Base-by-base conservation (phyloP, 2,329 filamentous ascomycete species). In the Apiospora arundinis region DNA sequence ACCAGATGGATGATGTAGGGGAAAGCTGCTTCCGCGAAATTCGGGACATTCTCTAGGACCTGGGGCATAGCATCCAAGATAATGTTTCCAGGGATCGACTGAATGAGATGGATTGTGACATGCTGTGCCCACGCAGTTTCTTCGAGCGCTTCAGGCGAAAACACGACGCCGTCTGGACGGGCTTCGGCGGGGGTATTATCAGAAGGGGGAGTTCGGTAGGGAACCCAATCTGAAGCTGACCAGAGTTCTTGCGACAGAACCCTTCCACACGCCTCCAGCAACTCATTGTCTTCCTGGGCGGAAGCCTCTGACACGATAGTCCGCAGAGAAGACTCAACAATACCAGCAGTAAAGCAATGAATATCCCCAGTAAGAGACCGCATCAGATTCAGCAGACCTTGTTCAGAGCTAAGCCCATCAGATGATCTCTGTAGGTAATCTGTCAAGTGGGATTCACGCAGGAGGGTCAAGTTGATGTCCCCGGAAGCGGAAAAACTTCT, bases 1-100 rank as follows among this genome's bases (percentile, higher is more conserved):
- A 95, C 90, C 56, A 97, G 85, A 81, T 99, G 97, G 3, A 97
- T 84, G 69, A 98, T 88, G 74, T 93, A 97, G 0, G 95, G 95
- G 68, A 98, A 92, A 0, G 94, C 85, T 56, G 91, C 88, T 72
- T 91, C 88, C 0, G 95, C 92, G 77, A 98, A 91, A 0, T 89
- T 88, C 52, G 89, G 86, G 37, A 95, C 89, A 16, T 87, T 86
- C 16, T 84, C 81, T 5, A 98, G 83, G 49, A 96, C 87, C 6
- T 89, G 88, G 1, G 88, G 85, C 32, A 98, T 82, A 2, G 92
- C 88, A 14, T 88, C 88, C 52, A 98, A 85, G 2, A 97, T 85
- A 18, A 92, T 88, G 72, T 93, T 92, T 23, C 89, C 83, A 0
- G 86, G 80, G 12, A 90, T 86, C 68, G 87, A 88, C 56, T 85